Evolutionary conservation across 2,329 filamentous ascomycete genomes (phyloP).

Genomic region (Penicillium verrucosum): DNA sequence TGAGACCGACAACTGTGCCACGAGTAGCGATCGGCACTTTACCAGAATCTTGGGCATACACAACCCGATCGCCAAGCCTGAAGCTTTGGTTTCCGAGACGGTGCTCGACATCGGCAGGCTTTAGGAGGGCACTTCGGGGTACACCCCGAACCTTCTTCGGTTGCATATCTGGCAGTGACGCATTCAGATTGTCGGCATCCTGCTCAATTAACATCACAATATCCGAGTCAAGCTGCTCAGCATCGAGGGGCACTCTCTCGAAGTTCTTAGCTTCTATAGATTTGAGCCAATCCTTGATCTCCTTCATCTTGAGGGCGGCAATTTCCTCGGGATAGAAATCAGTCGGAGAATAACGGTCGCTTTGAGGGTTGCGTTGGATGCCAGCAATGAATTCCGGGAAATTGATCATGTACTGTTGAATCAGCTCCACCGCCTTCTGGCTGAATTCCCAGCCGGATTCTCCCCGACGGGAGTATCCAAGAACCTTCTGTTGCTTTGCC

Average conservation of each 20-base stretch:
- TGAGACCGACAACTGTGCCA: constrained; percentile 93
- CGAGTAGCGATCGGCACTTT: constrained; percentile 90
- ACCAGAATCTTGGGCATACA: constrained; percentile 88
- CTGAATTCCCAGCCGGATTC: constrained; percentile 95
- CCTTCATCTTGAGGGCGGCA: constrained; percentile 79
- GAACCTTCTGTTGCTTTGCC: constrained; percentile 87
- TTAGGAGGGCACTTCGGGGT: constrained; percentile 81
- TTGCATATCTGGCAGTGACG: constrained; percentile 53
- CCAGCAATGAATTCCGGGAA: constrained; percentile 95
- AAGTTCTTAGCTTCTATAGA: constrained; percentile 86
- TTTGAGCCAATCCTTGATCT: constrained; percentile 92
- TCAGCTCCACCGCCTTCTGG: constrained; percentile 71
- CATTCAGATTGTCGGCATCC: constrained; percentile 64
- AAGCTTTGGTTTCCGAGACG: constrained; percentile 83
- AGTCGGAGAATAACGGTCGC: constrained; percentile 76
- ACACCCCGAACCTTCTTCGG: constrained; percentile 73
- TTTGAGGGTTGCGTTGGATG: constrained; percentile 79
- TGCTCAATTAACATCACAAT: constrained; percentile 77
- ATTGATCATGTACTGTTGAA: constrained; percentile 83
- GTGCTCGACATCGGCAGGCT: constrained; percentile 94
- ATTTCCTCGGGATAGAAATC: constrained; percentile 77
- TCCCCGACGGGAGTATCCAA: constrained; percentile 88
- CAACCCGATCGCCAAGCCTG: constrained; percentile 79
- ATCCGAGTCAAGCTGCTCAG: constrained; percentile 91
- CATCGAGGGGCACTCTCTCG: constrained; percentile 92